Evolutionary conservation across 2,329 filamentous ascomycete genomes (phyloP).

Genomic region (Talaromyces piceae): DNA sequence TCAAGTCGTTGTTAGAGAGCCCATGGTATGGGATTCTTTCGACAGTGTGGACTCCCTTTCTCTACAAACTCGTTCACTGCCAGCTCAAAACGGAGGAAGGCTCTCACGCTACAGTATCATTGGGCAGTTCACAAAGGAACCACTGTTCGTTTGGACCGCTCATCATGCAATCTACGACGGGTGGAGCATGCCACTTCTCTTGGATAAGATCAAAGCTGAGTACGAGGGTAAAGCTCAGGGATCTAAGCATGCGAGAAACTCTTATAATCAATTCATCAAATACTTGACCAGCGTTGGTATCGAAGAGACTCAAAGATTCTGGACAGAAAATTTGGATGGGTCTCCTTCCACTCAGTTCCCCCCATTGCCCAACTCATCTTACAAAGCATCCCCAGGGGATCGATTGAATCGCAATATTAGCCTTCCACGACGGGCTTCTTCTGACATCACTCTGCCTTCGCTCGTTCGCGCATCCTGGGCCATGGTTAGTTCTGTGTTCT

Average conservation of each 20-base stretch:
- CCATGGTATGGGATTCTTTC: slow-evolving; percentile 15
- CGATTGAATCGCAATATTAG: slow-evolving; percentile 5
- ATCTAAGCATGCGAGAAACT: neutral
- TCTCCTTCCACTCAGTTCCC: slow-evolving; percentile 9
- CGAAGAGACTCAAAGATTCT: slow-evolving; percentile 17
- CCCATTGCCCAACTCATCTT: slow-evolving; percentile 10
- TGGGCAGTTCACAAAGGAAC: neutral
- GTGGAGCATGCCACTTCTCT: slow-evolving; percentile 18
- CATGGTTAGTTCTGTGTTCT: slow-evolving; percentile 30
- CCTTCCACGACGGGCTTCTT: slow-evolving; percentile 4
- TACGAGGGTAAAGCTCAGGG: slow-evolving; percentile 4
- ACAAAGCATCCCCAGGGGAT: slow-evolving; percentile 9
- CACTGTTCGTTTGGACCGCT: slow-evolving; percentile 32
- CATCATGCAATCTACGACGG: slow-evolving; percentile 41
- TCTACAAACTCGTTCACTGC: slow-evolving; percentile 5
- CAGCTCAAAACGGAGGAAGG: slow-evolving; percentile 9
- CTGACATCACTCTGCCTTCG: slow-evolving; percentile 20
- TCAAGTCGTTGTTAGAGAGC: slow-evolving; percentile 22
- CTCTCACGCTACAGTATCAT: slow-evolving; percentile 12
- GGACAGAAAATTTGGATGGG: slow-evolving; percentile 13
- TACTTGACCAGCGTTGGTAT: slow-evolving; percentile 13
- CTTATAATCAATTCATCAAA: slow-evolving; percentile 10
- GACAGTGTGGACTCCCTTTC: slow-evolving; percentile 8
- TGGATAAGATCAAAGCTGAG: slow-evolving; percentile 12
- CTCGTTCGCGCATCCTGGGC: slow-evolving; percentile 37